Evolutionary conservation across 768 basidiomycete species (phyloP).

Genomic region (Lactarius deliciosus): DNA sequence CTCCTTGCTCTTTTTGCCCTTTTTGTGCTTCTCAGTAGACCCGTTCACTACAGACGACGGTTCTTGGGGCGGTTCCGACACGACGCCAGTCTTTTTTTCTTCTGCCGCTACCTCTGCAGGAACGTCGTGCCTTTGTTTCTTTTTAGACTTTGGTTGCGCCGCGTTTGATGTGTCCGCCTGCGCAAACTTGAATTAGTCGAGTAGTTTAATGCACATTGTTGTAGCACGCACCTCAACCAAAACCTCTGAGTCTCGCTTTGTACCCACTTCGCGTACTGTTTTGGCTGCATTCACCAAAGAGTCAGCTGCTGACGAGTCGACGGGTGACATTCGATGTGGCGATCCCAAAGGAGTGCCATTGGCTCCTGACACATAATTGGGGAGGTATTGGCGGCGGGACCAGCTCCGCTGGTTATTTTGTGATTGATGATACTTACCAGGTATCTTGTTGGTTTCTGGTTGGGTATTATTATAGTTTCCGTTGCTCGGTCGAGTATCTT

Average conservation of each 20-base stretch:
- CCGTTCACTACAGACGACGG: slow-evolving; percentile 6
- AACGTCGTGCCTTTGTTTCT: slow-evolving; percentile 39
- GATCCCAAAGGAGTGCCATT: slow-evolving; percentile 73
- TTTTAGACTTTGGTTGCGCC: slow-evolving; percentile 29
- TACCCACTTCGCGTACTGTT: slow-evolving; percentile 7
- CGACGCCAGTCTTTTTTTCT: background rate
- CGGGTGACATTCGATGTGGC: slow-evolving; percentile 50
- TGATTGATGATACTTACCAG: slow-evolving; percentile 31
- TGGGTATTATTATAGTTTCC: slow-evolving; percentile 12
- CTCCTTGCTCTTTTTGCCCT: slow-evolving; percentile 25
- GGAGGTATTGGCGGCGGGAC: slow-evolving; percentile 20
- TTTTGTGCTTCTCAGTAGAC: slow-evolving; percentile 31
- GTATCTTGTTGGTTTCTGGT: slow-evolving; percentile 17
- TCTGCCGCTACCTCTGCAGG: background rate
- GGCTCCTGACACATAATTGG: slow-evolving; percentile 51
- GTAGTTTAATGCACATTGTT: background rate
- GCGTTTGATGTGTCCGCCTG: slow-evolving; percentile 15
- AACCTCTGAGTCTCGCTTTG: slow-evolving; percentile 5
- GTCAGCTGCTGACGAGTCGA: slow-evolving; percentile 34
- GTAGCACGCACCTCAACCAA: slow-evolving; percentile 11
- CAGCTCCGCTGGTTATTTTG: slow-evolving; percentile 17
- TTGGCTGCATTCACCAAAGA: slow-evolving; percentile 4
- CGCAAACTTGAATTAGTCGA: slow-evolving; percentile 6
- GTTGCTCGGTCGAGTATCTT: slow-evolving; percentile 8
- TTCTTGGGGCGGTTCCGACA: background rate